Base-by-base conservation (phyloP, 2,329 filamentous ascomycete species). In the Colletotrichum plurivorum region DNA sequence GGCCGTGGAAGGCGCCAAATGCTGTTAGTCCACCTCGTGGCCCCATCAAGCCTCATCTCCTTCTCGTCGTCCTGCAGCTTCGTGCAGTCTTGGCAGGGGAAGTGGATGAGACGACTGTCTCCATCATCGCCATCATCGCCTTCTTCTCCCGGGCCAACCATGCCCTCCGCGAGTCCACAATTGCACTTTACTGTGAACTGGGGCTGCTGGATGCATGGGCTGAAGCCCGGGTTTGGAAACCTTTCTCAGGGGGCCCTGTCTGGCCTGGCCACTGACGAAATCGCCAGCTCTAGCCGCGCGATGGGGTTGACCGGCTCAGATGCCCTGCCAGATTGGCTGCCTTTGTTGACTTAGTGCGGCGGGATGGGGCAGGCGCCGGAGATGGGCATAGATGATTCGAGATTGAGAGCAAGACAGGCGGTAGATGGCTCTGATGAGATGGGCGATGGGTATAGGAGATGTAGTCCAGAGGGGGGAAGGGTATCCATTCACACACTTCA, bases 201-300 rank as follows among this genome's bases (percentile, higher is more conserved):
- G 39, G 41, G 58, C 16, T 22, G 51, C 39, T 63, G 25, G 52
- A 63, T 36, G 46, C 52, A 36, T 36, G 31, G 31, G 51, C 45
- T 58, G 53, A 22, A 22, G 41, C 41, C 41, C 12, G 41, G 41
- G 16, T 43, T 6, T 13, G 16, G 41, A 15, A n/a, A n/a, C 46
- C 10, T 36, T 36, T n/a, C 43, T 52, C 45, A 39, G 56, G 62
- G 49, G 62, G 16, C 55, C 45, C 49, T 51, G 6, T 31, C 16
- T 27, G 49, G 31, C 49, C 55, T 56, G 20, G 41, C 22, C 45
- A 66, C 13, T 61, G 63, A 67, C 48, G 62, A 45, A 66, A 69
- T 66, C 62, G 67, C 67, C 67, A 69, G 62, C 55, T 69, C 67
- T 69, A 69, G 62, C 67, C 67, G 62, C 55, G 62, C 62, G 43